Conservation (phyloP, 768 basidiomycete genomes). For the Tephrocybe sp. region DNA sequence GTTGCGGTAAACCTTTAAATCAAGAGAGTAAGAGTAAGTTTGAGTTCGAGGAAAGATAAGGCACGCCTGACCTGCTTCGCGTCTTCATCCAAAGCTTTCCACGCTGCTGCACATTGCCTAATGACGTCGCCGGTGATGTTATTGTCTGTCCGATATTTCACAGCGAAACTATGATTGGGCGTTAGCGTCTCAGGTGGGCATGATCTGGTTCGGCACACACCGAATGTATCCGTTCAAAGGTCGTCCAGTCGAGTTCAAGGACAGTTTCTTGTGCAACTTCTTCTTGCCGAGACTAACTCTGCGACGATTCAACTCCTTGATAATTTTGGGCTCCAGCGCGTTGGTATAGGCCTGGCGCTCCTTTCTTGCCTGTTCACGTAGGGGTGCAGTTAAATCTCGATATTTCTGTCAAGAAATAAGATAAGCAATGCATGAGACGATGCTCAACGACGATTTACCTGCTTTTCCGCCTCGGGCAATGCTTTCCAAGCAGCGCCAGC, state of each 20-base stretch:
- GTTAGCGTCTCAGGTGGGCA: neutral
- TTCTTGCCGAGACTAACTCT: conserved; percentile 25
- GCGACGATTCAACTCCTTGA: conserved; percentile 31
- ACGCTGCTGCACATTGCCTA: conserved; percentile 21
- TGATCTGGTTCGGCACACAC: neutral
- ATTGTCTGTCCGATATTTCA: conserved; percentile 2
- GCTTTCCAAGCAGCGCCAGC: conserved; percentile 24
- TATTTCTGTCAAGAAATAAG: conserved; percentile 21
- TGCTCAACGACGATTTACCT: conserved; percentile 24
- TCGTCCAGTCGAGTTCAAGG: neutral
- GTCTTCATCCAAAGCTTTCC: conserved; percentile 28
- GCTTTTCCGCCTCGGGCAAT: conserved; percentile 31
- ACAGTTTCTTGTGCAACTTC: conserved; percentile 9
- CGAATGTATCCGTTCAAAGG: neutral
- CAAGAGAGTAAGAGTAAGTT: neutral
- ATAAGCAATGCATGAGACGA: neutral
- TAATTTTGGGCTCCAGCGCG: conserved; percentile 13
- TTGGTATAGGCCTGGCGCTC: conserved; percentile 27
- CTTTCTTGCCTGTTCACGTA: conserved; percentile 18
- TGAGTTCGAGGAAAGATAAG: too few relatives aligned
- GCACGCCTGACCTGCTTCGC: conserved; percentile 27
- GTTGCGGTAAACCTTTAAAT: neutral
- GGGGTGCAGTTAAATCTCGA: neutral
- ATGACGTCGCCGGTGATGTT: conserved; percentile 2
- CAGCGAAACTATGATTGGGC: neutral